These are phyloP conservation scores for Pythium dissotocum DNA, from an alignment of 352 stramenopile species.

Conservation along the genomic window DNA sequence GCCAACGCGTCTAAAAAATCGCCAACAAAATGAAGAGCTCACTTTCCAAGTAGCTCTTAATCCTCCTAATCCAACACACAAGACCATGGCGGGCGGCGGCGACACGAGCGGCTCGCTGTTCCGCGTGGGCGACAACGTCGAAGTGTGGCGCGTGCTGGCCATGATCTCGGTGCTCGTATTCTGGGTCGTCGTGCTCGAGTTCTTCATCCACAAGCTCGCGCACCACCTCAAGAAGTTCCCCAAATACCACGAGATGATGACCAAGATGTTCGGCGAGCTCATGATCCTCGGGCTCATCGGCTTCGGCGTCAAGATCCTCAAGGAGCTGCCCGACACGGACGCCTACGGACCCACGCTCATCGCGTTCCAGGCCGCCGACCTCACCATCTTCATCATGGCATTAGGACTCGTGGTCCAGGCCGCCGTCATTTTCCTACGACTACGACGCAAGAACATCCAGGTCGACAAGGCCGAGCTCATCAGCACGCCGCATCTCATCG, in stretches of 20 bases:
- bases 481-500: constrained; percentile 29
- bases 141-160: constrained; percentile 51
- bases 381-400: constrained; percentile 37
- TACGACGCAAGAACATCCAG: constrained; percentile 36
- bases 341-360: constrained; percentile 26
- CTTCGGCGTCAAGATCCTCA: constrained; percentile 40
- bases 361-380: constrained; percentile 39
- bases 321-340: constrained; percentile 22
- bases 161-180: constrained; percentile 52
- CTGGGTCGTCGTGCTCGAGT: constrained; percentile 55
- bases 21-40: neutral
- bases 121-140: constrained; percentile 52
- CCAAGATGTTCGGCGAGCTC: constrained; percentile 47
- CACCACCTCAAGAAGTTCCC: constrained; percentile 49
- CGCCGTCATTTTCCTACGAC: constrained; percentile 28
- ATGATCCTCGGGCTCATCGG: constrained; percentile 40
- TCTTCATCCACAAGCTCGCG: constrained; percentile 43
- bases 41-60: neutral
- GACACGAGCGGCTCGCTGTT: constrained; percentile 41
- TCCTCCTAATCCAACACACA: neutral
- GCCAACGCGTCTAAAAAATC: neutral
- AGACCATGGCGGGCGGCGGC: constrained; percentile 21
- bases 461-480: constrained; percentile 33
- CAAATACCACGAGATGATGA: constrained; percentile 74
- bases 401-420: constrained; percentile 37